These are phyloP conservation scores for Cryptosporidium muris DNA, from an alignment of 169 alveolate genomes.

Conservation along the genomic window DNA sequence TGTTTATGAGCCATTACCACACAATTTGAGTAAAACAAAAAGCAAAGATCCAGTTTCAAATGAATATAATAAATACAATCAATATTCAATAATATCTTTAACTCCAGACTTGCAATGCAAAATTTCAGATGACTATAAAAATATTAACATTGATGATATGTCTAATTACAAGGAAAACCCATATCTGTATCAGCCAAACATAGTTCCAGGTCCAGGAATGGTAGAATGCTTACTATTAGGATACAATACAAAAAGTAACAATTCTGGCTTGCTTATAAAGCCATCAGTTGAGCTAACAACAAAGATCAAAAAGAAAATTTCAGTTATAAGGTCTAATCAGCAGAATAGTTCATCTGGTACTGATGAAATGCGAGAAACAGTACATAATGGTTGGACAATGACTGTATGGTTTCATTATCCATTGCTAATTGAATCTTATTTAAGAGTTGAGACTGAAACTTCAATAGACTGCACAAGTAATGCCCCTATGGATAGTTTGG, in stretches of 20 bases:
- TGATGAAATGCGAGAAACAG: not conserved
- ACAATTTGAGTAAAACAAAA: not conserved
- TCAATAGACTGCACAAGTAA: not conserved
- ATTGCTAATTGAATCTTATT: slow-evolving; percentile 32
- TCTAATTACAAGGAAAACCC: slow-evolving; percentile 35
- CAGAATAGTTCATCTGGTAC: not conserved
- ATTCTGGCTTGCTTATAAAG: slow-evolving; percentile 57
- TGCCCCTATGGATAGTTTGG: not conserved
- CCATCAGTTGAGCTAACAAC: slow-evolving; percentile 58
- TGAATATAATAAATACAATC: not conserved
- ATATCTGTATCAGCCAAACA: slow-evolving; percentile 59
- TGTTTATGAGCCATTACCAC: slow-evolving; percentile 69
- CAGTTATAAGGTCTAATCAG: not conserved
- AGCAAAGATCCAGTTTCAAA: not conserved
- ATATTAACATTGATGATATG: slow-evolving; percentile 30
- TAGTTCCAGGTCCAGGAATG: slow-evolving; percentile 71
- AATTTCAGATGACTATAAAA: slow-evolving; percentile 50
- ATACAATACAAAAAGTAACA: slow-evolving; percentile 67
- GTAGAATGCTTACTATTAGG: slow-evolving; percentile 64
- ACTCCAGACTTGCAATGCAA: slow-evolving; percentile 40
- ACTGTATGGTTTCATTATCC: slow-evolving; percentile 71
- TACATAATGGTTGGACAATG: slow-evolving; percentile 64
- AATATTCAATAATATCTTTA: slow-evolving; percentile 56
- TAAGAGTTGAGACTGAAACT: no score
- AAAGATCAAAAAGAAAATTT: slow-evolving; percentile 5